These are phyloP conservation scores for Vigna nakashimae DNA, from an alignment of 306 rosid genomes.

Conservation along the genomic window DNA sequence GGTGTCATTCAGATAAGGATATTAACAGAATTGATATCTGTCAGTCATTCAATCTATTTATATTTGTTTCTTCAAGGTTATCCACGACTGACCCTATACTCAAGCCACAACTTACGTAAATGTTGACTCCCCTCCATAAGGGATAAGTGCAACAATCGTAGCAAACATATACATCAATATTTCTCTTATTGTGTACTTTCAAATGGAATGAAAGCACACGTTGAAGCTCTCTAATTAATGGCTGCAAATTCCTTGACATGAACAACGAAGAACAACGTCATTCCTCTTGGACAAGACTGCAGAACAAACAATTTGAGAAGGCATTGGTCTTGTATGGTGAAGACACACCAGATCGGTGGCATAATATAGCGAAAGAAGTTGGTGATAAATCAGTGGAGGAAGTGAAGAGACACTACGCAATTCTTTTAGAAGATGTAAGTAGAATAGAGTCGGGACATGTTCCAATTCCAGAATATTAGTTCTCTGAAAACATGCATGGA, in stretches of 20 bases:
- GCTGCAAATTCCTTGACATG: not conserved
- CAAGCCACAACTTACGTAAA: constrained; percentile 11
- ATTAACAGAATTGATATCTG: too few species aligned
- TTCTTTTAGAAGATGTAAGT: constrained; percentile 26
- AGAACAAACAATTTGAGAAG: constrained; percentile 27
- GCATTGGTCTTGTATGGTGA: constrained; percentile 20
- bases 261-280: not conserved
- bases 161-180: not conserved
- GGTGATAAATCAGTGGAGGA: constrained; percentile 23
- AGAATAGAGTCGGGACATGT: constrained; percentile 21
- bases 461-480: constrained; percentile 26
- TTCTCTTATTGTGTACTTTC: not conserved
- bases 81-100: not conserved
- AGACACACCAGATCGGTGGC: constrained; percentile 26
- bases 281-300: not conserved
- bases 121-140: not conserved
- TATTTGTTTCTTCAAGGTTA: too few species aligned
- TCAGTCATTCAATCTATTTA: not conserved
- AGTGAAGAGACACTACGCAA: constrained; percentile 35
- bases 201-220: not conserved
- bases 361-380: constrained; percentile 27
- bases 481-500: not conserved
- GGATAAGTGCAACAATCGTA: not conserved
- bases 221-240: not conserved
- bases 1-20: too few species aligned